A percentile compares a stretch with the other conserved stretches of the same genome.
Evolutionary conservation across 306 rosid genomes (phyloP).

Genomic region (Sechiopsis laciniata): DNA sequence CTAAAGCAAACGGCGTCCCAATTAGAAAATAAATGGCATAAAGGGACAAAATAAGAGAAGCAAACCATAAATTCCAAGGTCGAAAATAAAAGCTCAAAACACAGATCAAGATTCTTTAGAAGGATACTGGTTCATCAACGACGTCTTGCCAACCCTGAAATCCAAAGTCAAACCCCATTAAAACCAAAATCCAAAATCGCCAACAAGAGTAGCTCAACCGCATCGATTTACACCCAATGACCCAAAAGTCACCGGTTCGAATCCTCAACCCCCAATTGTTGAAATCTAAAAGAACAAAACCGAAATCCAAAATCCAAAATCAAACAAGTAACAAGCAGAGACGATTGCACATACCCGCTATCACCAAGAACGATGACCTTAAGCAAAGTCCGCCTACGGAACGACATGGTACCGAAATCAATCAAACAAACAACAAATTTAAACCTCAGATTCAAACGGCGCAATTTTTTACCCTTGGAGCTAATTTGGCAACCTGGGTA

Average conservation of each 20-base stretch:
- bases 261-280: no score
- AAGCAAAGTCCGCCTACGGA: constrained; percentile 87
- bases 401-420: constrained; percentile 48
- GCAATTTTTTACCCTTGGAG: neutral
- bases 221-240: no score
- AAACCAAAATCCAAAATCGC: neutral
- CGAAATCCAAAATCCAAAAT: no score
- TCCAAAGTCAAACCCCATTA: constrained; percentile 9
- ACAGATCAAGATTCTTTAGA: neutral
- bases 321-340: neutral
- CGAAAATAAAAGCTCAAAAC: neutral
- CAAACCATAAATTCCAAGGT: constrained; percentile 5
- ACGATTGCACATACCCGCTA: constrained; percentile 54
- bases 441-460: neutral
- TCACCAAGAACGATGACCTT: constrained; percentile 99
- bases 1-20: neutral
- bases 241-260: no score
- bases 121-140: constrained; percentile 99
- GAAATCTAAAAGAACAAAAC: no score
- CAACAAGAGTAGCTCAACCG: no score
- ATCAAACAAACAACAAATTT: neutral
- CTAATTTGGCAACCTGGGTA: neutral
- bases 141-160: constrained; percentile 89
- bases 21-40: neutral
- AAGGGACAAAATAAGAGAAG: neutral